phyloP scores from a whole-genome alignment of 176 grass and related monocot genomes.

The Carex cristatella region DNA sequence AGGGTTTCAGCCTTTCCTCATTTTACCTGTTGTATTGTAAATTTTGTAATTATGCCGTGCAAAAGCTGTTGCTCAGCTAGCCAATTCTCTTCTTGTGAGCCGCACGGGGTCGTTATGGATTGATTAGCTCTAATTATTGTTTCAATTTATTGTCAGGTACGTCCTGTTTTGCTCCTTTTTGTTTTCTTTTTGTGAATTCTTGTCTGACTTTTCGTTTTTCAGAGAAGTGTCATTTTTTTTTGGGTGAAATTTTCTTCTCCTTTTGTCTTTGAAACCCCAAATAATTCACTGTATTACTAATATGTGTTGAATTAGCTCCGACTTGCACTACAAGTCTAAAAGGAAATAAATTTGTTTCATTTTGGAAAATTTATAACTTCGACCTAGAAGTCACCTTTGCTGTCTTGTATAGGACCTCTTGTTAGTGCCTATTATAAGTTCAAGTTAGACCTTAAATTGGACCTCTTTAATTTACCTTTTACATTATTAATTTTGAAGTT shows the following conservation, averaged over 20 bases:
- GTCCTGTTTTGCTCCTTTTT: not conserved
- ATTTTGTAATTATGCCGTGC: not conserved
- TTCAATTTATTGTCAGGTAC: constrained; percentile 11
- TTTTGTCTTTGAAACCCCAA: not conserved
- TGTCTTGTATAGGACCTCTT: not conserved
- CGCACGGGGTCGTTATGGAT: not conserved
- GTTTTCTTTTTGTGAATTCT: not conserved
- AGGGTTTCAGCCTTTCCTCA: not conserved
- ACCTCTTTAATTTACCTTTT: not conserved
- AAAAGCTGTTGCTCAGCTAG: not conserved
- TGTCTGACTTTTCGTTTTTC: constrained; percentile 16
- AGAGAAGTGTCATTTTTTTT: not conserved
- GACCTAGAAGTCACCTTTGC: not conserved
- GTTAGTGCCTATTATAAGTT: not conserved
- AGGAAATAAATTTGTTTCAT: not conserved
- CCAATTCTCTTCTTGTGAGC: not conserved
- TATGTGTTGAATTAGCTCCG: constrained; percentile 1
- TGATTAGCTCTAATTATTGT: constrained; percentile 9
- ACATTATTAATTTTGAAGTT: constrained; percentile 3
- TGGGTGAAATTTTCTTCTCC: not conserved
- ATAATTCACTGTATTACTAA: not conserved
- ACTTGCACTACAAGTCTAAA: not conserved
- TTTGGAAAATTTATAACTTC: not conserved
- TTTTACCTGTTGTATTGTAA: not conserved
- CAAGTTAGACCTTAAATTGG: constrained; percentile 5